A percentile compares a stretch with the other conserved stretches of the same genome.
phyloP scores from a whole-genome alignment of 805 yeast genomes.

The Teunomyces kruisii region DNA sequence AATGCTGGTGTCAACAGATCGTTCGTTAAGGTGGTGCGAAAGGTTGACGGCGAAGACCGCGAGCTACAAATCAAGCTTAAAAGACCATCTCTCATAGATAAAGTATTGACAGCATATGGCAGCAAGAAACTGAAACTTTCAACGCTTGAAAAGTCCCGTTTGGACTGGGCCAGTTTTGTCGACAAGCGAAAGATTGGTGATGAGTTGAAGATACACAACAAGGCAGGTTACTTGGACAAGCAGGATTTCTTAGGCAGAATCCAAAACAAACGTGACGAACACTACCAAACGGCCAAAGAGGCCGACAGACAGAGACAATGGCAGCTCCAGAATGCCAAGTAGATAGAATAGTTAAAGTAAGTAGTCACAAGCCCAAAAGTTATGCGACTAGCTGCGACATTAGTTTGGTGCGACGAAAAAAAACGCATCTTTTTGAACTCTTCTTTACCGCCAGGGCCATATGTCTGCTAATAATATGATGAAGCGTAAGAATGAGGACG shows the following conservation, averaged over 20 bases:
- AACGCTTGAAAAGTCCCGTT: slow-evolving; percentile 86
- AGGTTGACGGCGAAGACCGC: slow-evolving; percentile 31
- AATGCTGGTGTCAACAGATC: slow-evolving; percentile 16
- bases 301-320: slow-evolving; percentile 23
- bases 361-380: not conserved
- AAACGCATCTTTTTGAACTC: not conserved
- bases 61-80: slow-evolving; percentile 59
- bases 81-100: slow-evolving; percentile 73
- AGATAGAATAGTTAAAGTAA: not conserved
- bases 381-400: not conserved
- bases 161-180: slow-evolving; percentile 95
- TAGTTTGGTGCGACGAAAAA: slow-evolving; percentile 1
- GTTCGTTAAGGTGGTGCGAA: slow-evolving; percentile 35
- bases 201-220: slow-evolving; percentile 77
- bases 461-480: slow-evolving; percentile 31
- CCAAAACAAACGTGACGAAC: slow-evolving; percentile 55
- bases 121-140: slow-evolving; percentile 74
- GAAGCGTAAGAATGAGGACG: slow-evolving; percentile 71
- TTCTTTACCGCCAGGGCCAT: not conserved
- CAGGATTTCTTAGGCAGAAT: slow-evolving; percentile 86
- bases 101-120: slow-evolving; percentile 62
- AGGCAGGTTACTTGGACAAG: slow-evolving; percentile 86
- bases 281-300: slow-evolving; percentile 45
- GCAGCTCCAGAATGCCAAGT: slow-evolving; percentile 10
- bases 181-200: slow-evolving; percentile 82